A percentile compares a stretch with the other conserved stretches of the same genome.
Conservation (phyloP, 139 green algal species). For the Auxenochlorella pyrenoidosa region DNA sequence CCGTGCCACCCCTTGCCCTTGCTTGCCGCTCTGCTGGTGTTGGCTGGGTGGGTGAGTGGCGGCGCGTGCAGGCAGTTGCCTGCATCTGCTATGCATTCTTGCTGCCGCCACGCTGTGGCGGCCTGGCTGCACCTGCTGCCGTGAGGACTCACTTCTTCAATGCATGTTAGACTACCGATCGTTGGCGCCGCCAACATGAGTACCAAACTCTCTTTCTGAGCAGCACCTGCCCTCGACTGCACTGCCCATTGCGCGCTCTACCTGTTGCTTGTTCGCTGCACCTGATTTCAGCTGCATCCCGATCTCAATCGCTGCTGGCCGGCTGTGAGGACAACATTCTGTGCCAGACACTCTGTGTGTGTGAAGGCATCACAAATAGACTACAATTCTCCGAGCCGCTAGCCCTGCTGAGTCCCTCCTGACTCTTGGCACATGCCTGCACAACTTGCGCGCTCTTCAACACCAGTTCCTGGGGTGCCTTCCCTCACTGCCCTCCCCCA, state of each 20-base stretch:
- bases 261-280: not conserved
- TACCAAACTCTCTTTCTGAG: conserved; percentile 16
- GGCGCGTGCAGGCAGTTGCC: no score
- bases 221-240: not conserved
- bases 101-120: no score
- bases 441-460: no score
- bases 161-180: conserved; percentile 19
- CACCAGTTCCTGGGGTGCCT: no score
- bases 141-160: not conserved
- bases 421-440: not conserved
- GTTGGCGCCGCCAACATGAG: not conserved
- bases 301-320: not conserved
- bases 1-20: no score
- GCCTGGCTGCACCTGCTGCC: not conserved
- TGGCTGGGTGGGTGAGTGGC: no score
- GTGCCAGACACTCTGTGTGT: conserved; percentile 6
- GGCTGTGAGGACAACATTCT: conserved; percentile 5
- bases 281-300: not conserved
- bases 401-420: no score
- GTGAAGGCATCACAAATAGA: conserved; percentile 17
- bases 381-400: conserved; percentile 10
- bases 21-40: no score
- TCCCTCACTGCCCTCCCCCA: no score
- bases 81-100: no score
- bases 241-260: not conserved